Conservation (phyloP, 2,329 filamentous ascomycete genomes). For the Peltaster fructicola region DNA sequence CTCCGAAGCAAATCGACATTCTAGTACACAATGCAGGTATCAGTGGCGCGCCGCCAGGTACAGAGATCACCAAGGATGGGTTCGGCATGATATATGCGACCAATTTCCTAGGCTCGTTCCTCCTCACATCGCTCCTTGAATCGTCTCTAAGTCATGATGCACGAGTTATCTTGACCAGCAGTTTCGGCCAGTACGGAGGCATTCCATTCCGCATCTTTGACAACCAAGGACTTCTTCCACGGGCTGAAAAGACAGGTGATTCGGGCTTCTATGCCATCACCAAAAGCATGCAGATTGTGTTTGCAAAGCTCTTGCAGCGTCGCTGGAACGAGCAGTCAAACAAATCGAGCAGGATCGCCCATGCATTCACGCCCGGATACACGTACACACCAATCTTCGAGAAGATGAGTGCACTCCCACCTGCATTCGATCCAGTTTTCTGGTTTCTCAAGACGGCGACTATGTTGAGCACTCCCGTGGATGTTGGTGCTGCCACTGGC, state of each 20-base stretch:
- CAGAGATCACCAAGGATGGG: slow-evolving; percentile 7
- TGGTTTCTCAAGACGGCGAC: slow-evolving; percentile 4
- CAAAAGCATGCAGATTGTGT: slow-evolving; percentile 7
- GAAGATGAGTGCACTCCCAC: slow-evolving; percentile 3
- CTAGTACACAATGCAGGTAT: slow-evolving; percentile 22
- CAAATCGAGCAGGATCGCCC: slow-evolving; percentile 2
- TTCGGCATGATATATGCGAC: slow-evolving; percentile 8
- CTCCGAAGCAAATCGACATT: slow-evolving; percentile 16
- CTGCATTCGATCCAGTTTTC: slow-evolving; percentile 4
- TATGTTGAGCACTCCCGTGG: slow-evolving; percentile 3
- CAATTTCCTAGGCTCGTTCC: slow-evolving; percentile 10
- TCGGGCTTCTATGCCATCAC: slow-evolving; percentile 5
- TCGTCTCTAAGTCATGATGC: slow-evolving; percentile 4
- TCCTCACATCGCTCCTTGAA: slow-evolving; percentile 10
- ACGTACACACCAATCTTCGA: slow-evolving; percentile 5
- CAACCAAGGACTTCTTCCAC: slow-evolving; percentile 1
- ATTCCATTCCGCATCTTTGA: slow-evolving; percentile 1
- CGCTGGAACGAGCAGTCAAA: slow-evolving; percentile 4
- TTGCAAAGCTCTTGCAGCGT: slow-evolving; percentile 4
- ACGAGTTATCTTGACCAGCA: slow-evolving; percentile 8
- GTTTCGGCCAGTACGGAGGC: slow-evolving; percentile 6
- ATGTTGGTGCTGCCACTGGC: slow-evolving; percentile 7
- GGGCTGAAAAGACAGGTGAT: not conserved
- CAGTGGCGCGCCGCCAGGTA: slow-evolving; percentile 4
- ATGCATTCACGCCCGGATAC: slow-evolving; percentile 6